These are phyloP conservation scores for Hyaloscypha finlandica DNA, from an alignment of 495 filamentous ascomycete species.

Conservation along the genomic window DNA sequence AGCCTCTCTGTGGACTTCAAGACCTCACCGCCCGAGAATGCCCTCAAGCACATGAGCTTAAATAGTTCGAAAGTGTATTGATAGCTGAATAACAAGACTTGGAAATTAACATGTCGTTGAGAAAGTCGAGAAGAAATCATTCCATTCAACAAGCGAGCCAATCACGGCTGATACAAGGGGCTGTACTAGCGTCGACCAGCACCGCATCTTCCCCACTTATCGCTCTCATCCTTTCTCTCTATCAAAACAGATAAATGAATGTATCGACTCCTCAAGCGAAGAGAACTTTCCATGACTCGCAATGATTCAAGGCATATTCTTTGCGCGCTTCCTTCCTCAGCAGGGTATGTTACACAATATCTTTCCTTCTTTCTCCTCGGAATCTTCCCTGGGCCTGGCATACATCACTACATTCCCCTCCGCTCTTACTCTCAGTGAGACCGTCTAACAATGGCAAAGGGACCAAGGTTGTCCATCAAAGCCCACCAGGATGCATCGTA, in stretches of 20 bases:
- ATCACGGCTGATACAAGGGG: background rate
- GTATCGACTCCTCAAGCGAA: background rate
- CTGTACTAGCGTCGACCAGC: background rate
- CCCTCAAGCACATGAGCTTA: background rate
- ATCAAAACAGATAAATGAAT: background rate
- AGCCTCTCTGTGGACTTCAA: background rate
- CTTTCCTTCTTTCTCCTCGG: background rate
- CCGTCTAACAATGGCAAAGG: slow-evolving; percentile 51
- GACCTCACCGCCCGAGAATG: background rate
- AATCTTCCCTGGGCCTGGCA: background rate
- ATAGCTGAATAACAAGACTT: background rate
- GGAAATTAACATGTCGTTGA: background rate
- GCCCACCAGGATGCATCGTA: slow-evolving; percentile 73
- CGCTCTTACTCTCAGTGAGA: background rate
- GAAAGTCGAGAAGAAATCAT: background rate
- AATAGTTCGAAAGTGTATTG: background rate
- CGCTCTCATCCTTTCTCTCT: no score
- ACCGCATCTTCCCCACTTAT: background rate
- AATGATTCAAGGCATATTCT: slow-evolving; percentile 96
- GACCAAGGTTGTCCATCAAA: slow-evolving; percentile 75
- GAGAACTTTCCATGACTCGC: background rate
- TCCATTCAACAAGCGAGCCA: slow-evolving; percentile 2
- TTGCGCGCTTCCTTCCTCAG: slow-evolving; percentile 85
- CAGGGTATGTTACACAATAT: slow-evolving; percentile 61
- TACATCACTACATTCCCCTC: background rate